Percentiles rank a stretch among this genome's conserved stretches.
Evolutionary conservation across 805 yeast species (phyloP).

Genomic region (Monosporozyma yasuniensis): DNA sequence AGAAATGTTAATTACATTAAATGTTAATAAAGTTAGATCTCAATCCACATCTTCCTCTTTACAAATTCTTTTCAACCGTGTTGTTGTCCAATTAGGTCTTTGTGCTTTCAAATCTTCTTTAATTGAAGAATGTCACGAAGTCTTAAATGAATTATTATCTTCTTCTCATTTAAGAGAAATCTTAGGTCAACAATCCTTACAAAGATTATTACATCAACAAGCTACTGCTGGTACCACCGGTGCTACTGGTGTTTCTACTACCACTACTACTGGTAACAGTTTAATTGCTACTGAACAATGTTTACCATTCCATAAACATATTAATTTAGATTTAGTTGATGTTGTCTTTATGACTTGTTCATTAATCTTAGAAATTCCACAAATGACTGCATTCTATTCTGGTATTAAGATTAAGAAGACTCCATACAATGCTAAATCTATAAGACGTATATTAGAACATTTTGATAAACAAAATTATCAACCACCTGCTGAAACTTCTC

Average conservation of each 20-base stretch:
- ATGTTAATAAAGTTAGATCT: conserved; percentile 47
- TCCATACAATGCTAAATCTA: conserved; percentile 59
- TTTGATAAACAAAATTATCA: conserved; percentile 90
- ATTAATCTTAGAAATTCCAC: conserved; percentile 84
- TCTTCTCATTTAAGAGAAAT: conserved; percentile 83
- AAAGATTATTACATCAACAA: conserved; percentile 39
- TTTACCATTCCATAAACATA: conserved; percentile 97
- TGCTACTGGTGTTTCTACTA: neutral
- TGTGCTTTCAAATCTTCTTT: conserved; percentile 90
- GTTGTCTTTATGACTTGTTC: conserved; percentile 88
- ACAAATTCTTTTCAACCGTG: conserved; percentile 91
- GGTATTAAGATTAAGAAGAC: conserved; percentile 55
- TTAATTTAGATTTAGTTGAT: conserved; percentile 89
- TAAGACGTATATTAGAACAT: conserved; percentile 84
- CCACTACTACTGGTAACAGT: conserved; percentile 7
- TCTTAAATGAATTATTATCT: conserved; percentile 78
- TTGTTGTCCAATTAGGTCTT: conserved; percentile 89
- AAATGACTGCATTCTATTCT: conserved; percentile 61
- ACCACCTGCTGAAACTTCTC: conserved; percentile 95
- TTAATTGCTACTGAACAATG: conserved; percentile 40
- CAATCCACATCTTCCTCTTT: conserved; percentile 62
- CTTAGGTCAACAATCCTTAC: conserved; percentile 77
- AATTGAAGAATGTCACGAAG: conserved; percentile 77
- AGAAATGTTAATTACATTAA: conserved; percentile 75
- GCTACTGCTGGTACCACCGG: neutral